phyloP scores from a whole-genome alignment of 164 flowering plant species.

The Saururus chinensis region DNA sequence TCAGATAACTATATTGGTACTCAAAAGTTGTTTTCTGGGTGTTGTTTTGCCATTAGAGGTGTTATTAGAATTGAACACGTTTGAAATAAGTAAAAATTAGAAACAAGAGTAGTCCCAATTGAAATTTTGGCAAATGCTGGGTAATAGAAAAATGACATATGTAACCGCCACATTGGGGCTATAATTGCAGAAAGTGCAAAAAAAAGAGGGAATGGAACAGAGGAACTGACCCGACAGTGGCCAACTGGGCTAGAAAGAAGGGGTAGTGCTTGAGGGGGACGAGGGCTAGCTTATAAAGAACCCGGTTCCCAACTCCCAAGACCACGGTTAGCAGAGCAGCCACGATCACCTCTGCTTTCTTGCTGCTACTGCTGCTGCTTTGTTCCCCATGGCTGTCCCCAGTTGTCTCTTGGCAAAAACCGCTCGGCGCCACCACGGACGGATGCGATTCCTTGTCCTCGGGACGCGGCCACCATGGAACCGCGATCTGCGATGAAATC shows the following conservation, averaged over 20 bases:
- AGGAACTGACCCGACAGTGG: slow-evolving; percentile 78
- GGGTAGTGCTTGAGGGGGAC: slow-evolving; percentile 92
- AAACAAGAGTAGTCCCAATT: too few species aligned
- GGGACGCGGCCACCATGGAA: neutral
- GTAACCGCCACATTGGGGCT: neutral
- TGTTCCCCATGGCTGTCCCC: neutral
- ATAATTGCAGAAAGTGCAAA: neutral
- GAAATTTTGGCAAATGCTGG: neutral
- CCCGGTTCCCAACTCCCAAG: slow-evolving; percentile 88
- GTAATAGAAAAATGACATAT: neutral
- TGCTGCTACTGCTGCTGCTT: slow-evolving; percentile 12
- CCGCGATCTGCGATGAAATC: neutral
- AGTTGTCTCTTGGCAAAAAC: neutral
- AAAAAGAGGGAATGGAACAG: neutral
- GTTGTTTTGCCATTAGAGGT: too few species aligned
- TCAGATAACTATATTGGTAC: too few species aligned
- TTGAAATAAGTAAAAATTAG: too few species aligned
- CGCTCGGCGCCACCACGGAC: neutral
- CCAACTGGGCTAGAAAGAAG: slow-evolving; percentile 96
- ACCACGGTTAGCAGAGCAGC: slow-evolving; percentile 70
- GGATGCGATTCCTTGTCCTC: neutral
- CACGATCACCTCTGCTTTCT: slow-evolving; percentile 37
- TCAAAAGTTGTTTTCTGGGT: too few species aligned
- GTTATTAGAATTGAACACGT: too few species aligned
- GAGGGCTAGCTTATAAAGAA: slow-evolving; percentile 81